A percentile compares a stretch with the other conserved stretches of the same genome.
phyloP scores from a whole-genome alignment of 1,284 basidiomycete genomes.

The Phylloboletellus chloephorus region DNA sequence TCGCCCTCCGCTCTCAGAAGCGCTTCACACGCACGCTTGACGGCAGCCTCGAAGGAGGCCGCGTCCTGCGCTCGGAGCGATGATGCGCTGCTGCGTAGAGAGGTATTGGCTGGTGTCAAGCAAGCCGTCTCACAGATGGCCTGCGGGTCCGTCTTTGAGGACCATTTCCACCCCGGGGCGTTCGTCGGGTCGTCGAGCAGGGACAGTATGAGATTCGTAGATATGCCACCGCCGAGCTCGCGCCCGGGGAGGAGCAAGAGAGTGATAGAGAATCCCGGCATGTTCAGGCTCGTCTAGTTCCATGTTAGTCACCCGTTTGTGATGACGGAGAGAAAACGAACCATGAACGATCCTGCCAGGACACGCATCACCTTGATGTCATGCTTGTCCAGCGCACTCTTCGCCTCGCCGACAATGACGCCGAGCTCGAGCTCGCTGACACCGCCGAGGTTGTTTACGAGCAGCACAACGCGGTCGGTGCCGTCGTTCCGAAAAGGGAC shows the following conservation, averaged over 20 bases:
- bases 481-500: constrained; percentile 69
- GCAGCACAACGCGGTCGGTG: constrained; percentile 59
- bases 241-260: constrained; percentile 70
- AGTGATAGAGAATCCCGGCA: constrained; percentile 92
- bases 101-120: constrained; percentile 17
- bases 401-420: constrained; percentile 62
- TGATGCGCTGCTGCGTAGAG: constrained; percentile 12
- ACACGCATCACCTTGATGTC: constrained; percentile 60
- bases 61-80: constrained; percentile 41
- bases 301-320: constrained; percentile 4
- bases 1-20: constrained; percentile 79
- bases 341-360: constrained; percentile 82
- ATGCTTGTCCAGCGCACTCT: constrained; percentile 48
- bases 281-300: constrained; percentile 79
- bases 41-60: constrained; percentile 47
- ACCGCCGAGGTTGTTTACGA: constrained; percentile 82
- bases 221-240: constrained; percentile 34
- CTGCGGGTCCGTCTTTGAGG: constrained; percentile 38
- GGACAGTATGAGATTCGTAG: constrained; percentile 55
- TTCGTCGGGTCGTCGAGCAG: constrained; percentile 73
- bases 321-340: constrained; percentile 28
- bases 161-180: constrained; percentile 83
- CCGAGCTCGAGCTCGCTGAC: constrained; percentile 83
- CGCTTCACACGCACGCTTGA: constrained; percentile 64
- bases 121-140: constrained; percentile 20